phyloP scores from a whole-genome alignment of 2,329 filamentous ascomycete species.

The Fusarium multiceps region DNA sequence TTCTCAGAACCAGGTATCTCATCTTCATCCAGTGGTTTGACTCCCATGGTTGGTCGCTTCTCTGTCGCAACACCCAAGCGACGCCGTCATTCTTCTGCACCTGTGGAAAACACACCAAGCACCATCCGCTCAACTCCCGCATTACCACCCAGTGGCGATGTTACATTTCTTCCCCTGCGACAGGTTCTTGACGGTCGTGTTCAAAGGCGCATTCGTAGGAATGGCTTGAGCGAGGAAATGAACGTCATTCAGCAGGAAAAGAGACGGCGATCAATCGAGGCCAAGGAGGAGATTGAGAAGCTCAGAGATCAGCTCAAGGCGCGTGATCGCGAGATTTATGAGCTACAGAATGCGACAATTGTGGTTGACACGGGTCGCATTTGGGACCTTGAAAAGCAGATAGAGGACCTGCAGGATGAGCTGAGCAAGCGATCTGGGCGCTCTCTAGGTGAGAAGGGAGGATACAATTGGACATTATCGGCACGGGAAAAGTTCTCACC shows the following conservation, averaged over 20 bases:
- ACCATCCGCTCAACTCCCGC: conserved; percentile 26
- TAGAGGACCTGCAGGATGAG: conserved; percentile 52
- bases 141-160: conserved; percentile 52
- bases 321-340: conserved; percentile 65
- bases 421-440: conserved; percentile 43
- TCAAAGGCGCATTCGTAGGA: conserved; percentile 66
- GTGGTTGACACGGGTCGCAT: conserved; percentile 60
- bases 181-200: conserved; percentile 68
- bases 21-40: conserved; percentile 61
- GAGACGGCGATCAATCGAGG: conserved; percentile 51
- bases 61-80: conserved; percentile 55
- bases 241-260: conserved; percentile 63
- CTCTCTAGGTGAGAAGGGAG: conserved; percentile 42
- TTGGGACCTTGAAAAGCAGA: conserved; percentile 56
- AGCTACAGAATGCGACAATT: conserved; percentile 62
- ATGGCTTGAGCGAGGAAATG: conserved; percentile 68
- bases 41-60: conserved; percentile 67
- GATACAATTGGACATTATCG: conserved; percentile 63
- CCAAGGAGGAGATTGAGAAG: conserved; percentile 60
- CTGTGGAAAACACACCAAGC: conserved; percentile 44
- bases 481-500: conserved; percentile 60
- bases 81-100: conserved; percentile 61
- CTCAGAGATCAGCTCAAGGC: conserved; percentile 61
- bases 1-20: conserved; percentile 68
- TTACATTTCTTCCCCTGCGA: conserved; percentile 58